A percentile compares a stretch with the other conserved stretches of the same genome.
These are phyloP conservation scores for Leishmania mexicana DNA, from an alignment of 208 protist species.

Conservation along the genomic window DNA sequence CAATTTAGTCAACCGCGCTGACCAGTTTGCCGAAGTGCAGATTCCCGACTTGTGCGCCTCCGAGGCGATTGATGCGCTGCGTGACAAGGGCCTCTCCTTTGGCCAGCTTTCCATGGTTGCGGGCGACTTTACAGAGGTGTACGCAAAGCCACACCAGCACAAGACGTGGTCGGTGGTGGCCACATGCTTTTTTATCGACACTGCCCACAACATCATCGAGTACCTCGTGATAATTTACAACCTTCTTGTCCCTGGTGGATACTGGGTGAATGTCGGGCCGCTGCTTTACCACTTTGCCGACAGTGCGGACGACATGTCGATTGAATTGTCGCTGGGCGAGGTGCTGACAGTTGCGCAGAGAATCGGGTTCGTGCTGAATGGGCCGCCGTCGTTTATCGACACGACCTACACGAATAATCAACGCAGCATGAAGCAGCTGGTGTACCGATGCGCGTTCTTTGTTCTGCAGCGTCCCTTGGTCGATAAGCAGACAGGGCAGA, in stretches of 20 bases:
- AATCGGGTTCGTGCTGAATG: constrained; percentile 78
- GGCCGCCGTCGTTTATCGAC: constrained; percentile 75
- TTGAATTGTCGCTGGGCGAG: constrained; percentile 92
- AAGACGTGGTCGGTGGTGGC: constrained; percentile 92
- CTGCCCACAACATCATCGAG: constrained; percentile 96
- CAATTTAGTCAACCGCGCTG: constrained; percentile 87
- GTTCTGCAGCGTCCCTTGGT: constrained; percentile 67
- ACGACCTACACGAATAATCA: constrained; percentile 93
- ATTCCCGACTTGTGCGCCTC: constrained; percentile 93
- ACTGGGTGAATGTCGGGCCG: constrained; percentile 96
- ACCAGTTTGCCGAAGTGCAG: constrained; percentile 88
- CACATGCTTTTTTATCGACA: constrained; percentile 98
- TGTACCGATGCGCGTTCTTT: constrained; percentile 92
- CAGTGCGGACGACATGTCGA: constrained; percentile 80
- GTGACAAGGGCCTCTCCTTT: constrained; percentile 51
- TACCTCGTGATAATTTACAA: constrained; percentile 95
- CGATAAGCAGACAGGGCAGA: constrained; percentile 21
- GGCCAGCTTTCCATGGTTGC: constrained; percentile 96
- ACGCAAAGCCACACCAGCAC: constrained; percentile 83
- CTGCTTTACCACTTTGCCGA: constrained; percentile 97
- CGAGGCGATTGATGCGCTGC: constrained; percentile 77
- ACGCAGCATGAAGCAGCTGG: constrained; percentile 91
- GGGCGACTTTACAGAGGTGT: constrained; percentile 97
- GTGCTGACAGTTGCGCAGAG: constrained; percentile 78
- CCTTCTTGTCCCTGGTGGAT: constrained; percentile 91